Base-by-base conservation (phyloP, 441 rosid genomes). In the Adansonia madagascariensis region DNA sequence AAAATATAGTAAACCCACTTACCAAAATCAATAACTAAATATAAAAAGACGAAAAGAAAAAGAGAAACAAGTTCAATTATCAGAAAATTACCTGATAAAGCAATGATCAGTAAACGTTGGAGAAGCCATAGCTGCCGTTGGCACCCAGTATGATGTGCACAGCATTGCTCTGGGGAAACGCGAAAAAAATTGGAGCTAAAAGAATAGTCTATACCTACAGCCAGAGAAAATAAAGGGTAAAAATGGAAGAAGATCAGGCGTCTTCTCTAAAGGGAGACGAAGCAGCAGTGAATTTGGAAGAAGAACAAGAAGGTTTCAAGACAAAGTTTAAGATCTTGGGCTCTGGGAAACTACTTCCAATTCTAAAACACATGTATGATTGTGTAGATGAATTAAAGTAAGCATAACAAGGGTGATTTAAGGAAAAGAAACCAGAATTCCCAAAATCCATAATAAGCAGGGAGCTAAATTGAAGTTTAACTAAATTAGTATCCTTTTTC, bases 361-460 rank as follows among this genome's bases (percentile, higher is more conserved):
- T 87, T 86, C 72, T 73, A 66, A 68, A 84, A 50, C 71, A 80
- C 75, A 71, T 62, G 67, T 56, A 73, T 8, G 74, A 61, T 1
- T 53, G 15, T n/a, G 68, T 52, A 47, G 61, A 78, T 31, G 77
- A 74, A 53, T 35, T 9, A 9, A 52, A 71, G 63, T 10, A 67
- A 24, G 59, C 44, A 43, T 1, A 70, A 6, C 35, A 78, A 61
- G 24, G 74, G 56, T 71, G 82, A 80, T 76, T 71, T 57, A 74
- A 49, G 17, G 63, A 47, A 55, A 79, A 57, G 31, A 77, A 69
- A 77, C 85, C 84, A 82, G 84, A 86, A 82, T 84, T 81, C 84
- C 85, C 82, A 74, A 85, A 74, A 82, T 86, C 90, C 90, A 89
- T 89, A 81, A 73, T 82, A 82, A 64, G 60, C 18, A 15, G 50